Percentiles rank a stretch among this genome's conserved stretches.
These are phyloP conservation scores for Agaricus sinodeliciosus DNA, from an alignment of 768 basidiomycete genomes.

Conservation along the genomic window DNA sequence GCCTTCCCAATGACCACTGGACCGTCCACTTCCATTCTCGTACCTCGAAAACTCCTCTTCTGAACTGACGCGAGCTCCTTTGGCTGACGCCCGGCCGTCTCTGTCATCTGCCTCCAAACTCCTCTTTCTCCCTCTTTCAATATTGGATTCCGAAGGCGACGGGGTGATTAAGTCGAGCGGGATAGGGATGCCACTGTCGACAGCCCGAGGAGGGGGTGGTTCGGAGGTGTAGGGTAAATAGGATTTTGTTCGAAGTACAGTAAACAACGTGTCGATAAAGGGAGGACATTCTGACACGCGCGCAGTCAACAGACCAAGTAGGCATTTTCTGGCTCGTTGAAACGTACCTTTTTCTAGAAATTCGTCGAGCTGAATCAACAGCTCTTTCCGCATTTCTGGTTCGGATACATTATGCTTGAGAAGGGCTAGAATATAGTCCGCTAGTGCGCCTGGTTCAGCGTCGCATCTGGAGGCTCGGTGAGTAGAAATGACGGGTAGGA, in stretches of 20 bases:
- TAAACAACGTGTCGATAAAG: conserved; percentile 86
- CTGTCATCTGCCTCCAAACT: conserved; percentile 55
- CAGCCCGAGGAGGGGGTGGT: conserved; percentile 34
- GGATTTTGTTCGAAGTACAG: conserved; percentile 77
- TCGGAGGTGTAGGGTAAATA: conserved; percentile 65
- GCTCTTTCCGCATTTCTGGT: conserved; percentile 73
- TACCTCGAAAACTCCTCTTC: conserved; percentile 68
- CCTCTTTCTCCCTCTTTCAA: conserved; percentile 54
- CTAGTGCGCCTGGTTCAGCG: conserved; percentile 89
- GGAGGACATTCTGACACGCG: conserved; percentile 46
- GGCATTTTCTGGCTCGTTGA: conserved; percentile 9
- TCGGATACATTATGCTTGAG: conserved; percentile 87
- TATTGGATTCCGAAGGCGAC: conserved; percentile 35
- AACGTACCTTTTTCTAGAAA: conserved; percentile 84
- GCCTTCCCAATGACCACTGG: conserved; percentile 37
- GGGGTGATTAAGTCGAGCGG: conserved; percentile 55
- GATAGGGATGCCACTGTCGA: conserved; percentile 72
- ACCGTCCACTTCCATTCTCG: conserved; percentile 31
- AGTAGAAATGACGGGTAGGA: conserved; percentile 13
- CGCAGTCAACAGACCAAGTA: conserved; percentile 5
- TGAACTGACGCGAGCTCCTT: conserved; percentile 61
- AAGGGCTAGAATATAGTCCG: conserved; percentile 91
- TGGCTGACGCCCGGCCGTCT: conserved; percentile 52
- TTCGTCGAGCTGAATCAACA: conserved; percentile 75
- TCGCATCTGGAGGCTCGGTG: conserved; percentile 62